Conservation (phyloP, 2,329 filamentous ascomycete species). For the Colletotrichum ledebouriae region DNA sequence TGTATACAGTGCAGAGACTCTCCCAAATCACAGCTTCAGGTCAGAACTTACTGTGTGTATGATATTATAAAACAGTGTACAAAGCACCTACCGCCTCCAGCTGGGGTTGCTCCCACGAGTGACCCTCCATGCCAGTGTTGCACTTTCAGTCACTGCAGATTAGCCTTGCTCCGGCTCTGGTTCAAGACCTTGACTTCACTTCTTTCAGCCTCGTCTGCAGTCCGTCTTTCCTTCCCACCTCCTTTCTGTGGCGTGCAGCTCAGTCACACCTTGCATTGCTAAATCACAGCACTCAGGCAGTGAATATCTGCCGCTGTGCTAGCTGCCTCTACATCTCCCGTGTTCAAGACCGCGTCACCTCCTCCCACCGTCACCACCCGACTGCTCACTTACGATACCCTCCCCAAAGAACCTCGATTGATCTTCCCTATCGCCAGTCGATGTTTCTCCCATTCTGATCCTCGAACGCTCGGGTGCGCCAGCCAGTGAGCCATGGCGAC, state of each 20-base stretch:
- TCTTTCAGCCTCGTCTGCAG: conserved; percentile 30
- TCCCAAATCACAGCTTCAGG: neutral
- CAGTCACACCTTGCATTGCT: neutral
- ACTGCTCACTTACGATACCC: neutral
- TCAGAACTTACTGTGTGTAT: no score
- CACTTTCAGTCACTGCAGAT: conserved; percentile 42
- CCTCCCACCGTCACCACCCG: neutral
- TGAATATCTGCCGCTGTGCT: neutral
- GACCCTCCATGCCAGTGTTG: conserved; percentile 34
- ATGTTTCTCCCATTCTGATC: conserved; percentile 33
- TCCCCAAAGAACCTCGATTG: neutral
- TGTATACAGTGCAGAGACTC: neutral
- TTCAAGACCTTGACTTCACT: conserved; percentile 15
- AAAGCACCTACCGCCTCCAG: conserved; percentile 4
- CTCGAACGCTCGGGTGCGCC: conserved; percentile 40
- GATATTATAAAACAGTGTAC: conserved; percentile 11
- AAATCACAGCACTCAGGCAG: neutral
- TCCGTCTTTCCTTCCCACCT: conserved; percentile 13
- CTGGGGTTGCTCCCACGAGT: conserved; percentile 30
- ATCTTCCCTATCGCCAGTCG: conserved; percentile 22
- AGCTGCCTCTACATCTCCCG: neutral
- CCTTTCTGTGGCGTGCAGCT: conserved; percentile 4
- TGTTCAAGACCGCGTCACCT: neutral
- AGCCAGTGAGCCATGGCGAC: conserved; percentile 53
- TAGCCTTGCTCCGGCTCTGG: conserved; percentile 23